Percentiles rank a stretch among this genome's conserved stretches.
Conservation (phyloP, 139 green algal genomes). For the Closterium sp. region DNA sequence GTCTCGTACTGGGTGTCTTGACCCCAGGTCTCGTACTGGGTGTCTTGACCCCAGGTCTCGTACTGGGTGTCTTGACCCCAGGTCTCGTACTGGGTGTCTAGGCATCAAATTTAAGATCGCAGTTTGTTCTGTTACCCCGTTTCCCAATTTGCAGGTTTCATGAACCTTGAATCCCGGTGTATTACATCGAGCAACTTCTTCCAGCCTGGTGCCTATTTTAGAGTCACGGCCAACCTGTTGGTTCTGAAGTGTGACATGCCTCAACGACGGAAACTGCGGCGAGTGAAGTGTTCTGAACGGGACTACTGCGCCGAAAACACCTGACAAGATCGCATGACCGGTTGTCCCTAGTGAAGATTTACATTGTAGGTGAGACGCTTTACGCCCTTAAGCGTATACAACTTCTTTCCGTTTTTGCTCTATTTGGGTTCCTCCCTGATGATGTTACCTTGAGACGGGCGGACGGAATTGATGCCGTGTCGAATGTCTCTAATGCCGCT, state of each 20-base stretch:
- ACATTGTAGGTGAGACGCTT: not conserved
- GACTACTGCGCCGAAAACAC: not conserved
- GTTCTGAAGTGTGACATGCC: too few relatives aligned
- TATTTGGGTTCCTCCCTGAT: not conserved
- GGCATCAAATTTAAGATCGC: too few relatives aligned
- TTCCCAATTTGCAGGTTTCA: too few relatives aligned
- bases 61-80: not conserved
- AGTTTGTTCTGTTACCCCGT: too few relatives aligned
- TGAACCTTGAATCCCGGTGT: not conserved
- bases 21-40: not conserved
- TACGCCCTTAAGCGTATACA: not conserved
- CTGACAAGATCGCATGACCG: not conserved
- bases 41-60: not conserved
- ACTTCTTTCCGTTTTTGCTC: not conserved
- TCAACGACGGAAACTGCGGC: too few relatives aligned
- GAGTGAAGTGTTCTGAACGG: not conserved
- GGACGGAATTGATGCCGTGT: not conserved
- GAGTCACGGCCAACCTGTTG: too few relatives aligned
- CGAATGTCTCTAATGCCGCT: not conserved
- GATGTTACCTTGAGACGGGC: not conserved
- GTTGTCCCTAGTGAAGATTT: not conserved
- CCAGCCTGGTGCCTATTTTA: too few relatives aligned
- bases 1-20: not conserved
- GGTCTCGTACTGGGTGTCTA: not conserved
- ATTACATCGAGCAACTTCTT: not conserved